Conservation (phyloP, 208 protist genomes). For the Crithidia mellificae region DNA sequence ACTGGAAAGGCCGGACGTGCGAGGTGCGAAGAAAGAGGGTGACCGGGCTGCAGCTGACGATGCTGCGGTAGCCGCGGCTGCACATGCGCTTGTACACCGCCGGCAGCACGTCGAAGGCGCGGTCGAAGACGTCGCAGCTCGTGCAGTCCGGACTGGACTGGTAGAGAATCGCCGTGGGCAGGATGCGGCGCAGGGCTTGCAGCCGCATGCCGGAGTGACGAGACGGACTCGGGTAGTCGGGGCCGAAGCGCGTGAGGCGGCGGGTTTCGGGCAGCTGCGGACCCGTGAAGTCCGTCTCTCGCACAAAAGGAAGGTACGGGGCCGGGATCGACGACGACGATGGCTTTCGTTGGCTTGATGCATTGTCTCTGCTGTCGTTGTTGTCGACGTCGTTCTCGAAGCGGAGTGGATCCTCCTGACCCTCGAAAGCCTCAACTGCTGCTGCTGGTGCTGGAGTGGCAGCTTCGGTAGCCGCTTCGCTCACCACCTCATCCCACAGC, state of each 20-base stretch:
- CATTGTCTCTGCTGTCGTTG: too few species aligned
- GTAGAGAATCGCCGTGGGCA: constrained; percentile 49
- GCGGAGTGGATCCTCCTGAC: too few species aligned
- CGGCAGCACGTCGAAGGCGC: constrained; percentile 61
- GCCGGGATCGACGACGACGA: background rate
- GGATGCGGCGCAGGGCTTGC: constrained; percentile 25
- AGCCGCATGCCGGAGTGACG: constrained; percentile 19
- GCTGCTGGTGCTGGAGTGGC: too few species aligned
- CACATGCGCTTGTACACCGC: constrained; percentile 58
- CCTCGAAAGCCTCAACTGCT: too few species aligned
- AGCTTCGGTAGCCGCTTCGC: constrained; percentile 1
- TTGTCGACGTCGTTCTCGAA: background rate
- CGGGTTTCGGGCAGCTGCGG: background rate
- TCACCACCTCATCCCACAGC: constrained; percentile 38
- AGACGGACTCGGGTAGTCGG: constrained; percentile 4
- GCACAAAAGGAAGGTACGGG: constrained; percentile 6
- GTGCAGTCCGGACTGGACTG: constrained; percentile 39
- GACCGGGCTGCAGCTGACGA: constrained; percentile 70
- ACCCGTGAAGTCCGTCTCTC: constrained; percentile 8
- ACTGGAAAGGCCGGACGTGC: constrained; percentile 17
- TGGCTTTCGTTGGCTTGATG: too few species aligned
- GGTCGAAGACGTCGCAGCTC: constrained; percentile 38
- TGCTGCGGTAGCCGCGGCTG: constrained; percentile 35
- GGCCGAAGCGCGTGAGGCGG: background rate
- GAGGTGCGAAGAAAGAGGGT: constrained; percentile 49